Base-by-base conservation (phyloP, 139 green algal species). In the Tetradesmus obliquus region DNA sequence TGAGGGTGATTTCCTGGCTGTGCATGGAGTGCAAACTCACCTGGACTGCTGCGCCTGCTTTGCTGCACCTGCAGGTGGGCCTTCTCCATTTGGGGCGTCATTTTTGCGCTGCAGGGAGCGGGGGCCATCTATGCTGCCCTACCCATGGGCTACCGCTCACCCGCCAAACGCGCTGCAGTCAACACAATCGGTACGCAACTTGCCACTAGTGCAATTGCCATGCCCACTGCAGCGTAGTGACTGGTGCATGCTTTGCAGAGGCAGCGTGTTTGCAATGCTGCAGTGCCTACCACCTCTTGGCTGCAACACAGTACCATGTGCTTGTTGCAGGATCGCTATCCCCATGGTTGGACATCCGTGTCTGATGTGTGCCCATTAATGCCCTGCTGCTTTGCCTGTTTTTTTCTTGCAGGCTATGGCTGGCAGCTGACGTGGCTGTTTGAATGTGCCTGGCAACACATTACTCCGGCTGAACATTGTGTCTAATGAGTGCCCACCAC, bases 1-100 rank as follows among this genome's bases (percentile, higher is more conserved):
- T 45, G 32, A 45, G 32, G 32, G 32, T 45, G 32, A 45, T 45
- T 45, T 45, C 32, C 32, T 45, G 32, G 32, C n/a, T n/a, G n/a
- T n/a, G n/a, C 32, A 45, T 45, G 32, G 32, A 45, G 32, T 45
- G 32, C 32, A 45, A 45, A 45, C 32, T 45, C 32, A 45, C 32
- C 20, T 54, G 9, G 22, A 82, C 3, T 3, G 3, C 32, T 82
- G 74, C 74, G 8, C 1, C 3, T 54, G 74, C 32, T 54, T 62
- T 72, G 74, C 55, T 3, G 9, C 51, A 45, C 3, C 24, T 54
- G 74, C 86, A 94, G 94, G 5, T 96, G 94, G 94, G 94, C 95
- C 0, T 96, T 96, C 82, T 89, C 87, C 22, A 97, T 97, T 10
- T 97, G 96, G 96, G 95, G 95, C 19, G 0, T 97, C 0, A 97